These are phyloP conservation scores for Xylaria venustula DNA, from an alignment of 495 filamentous ascomycete genomes.

Conservation along the genomic window DNA sequence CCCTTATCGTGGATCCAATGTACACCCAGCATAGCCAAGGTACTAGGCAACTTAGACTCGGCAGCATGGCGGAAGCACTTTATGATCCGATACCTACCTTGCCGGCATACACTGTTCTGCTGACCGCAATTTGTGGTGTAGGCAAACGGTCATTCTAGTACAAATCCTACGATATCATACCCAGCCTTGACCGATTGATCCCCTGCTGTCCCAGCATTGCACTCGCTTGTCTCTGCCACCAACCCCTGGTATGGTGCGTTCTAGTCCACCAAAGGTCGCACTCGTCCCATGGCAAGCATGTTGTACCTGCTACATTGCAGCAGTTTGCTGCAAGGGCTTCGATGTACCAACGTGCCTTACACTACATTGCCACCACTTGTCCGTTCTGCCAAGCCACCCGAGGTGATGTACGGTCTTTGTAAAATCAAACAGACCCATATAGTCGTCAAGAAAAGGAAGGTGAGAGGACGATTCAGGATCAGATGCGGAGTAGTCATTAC, in stretches of 20 bases:
- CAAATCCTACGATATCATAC: not conserved
- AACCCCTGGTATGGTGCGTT: not conserved
- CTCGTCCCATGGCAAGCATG: not conserved
- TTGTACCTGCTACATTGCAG: not conserved
- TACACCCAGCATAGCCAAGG: not conserved
- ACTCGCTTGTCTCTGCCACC: not conserved
- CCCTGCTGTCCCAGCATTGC: not conserved
- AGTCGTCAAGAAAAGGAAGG: conserved; percentile 6
- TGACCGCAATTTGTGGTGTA: conserved; percentile 8
- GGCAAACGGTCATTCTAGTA: not conserved
- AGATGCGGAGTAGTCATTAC: conserved; percentile 3
- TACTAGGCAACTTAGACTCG: not conserved
- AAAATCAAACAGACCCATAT: not conserved
- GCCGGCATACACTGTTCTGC: conserved; percentile 1
- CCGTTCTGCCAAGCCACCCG: not conserved
- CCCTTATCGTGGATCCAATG: not conserved
- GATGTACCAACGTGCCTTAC: not conserved
- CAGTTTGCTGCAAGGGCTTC: not conserved
- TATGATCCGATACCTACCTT: not conserved
- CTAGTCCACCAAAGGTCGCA: not conserved
- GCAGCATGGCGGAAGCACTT: not conserved
- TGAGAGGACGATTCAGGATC: not conserved
- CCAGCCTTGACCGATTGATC: not conserved
- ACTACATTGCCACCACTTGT: not conserved
- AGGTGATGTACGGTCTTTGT: not conserved